These are phyloP conservation scores for Gnetum montanum DNA, from an alignment of 75 land plant genomes.

Conservation along the genomic window DNA sequence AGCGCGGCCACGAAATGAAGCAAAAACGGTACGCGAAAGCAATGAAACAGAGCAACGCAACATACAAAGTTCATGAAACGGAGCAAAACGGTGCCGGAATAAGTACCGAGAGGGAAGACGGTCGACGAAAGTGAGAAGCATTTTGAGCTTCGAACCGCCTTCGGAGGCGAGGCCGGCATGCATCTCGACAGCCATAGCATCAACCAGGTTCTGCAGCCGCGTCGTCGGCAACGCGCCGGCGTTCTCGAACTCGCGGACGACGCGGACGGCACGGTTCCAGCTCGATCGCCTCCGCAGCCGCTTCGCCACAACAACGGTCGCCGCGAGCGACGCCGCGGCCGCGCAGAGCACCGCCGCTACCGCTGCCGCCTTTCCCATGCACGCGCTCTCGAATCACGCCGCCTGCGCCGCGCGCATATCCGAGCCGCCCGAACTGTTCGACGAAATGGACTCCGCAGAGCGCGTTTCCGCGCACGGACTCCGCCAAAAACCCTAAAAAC, in stretches of 20 bases:
- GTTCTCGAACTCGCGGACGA: conserved; percentile 66
- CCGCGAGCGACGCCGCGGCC: conserved; percentile 57
- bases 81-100: no score
- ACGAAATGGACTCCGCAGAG: no score
- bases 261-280: conserved; percentile 40
- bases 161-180: conserved; percentile 96
- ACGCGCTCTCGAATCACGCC: background rate
- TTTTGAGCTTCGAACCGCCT: conserved; percentile 94
- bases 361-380: conserved; percentile 46
- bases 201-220: conserved; percentile 74
- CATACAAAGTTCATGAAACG: no score
- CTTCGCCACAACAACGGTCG: conserved; percentile 53
- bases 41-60: no score
- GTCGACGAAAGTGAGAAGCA: conserved; percentile 86
- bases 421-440: no score
- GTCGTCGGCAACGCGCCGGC: conserved; percentile 48
- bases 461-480: no score
- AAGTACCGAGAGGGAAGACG: conserved; percentile 73
- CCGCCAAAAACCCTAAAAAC: no score
- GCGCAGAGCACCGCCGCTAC: conserved; percentile 60
- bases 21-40: no score
- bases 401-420: no score
- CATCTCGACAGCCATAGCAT: conserved; percentile 98
- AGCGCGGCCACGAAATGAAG: no score
- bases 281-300: conserved; percentile 42